A percentile compares a stretch with the other conserved stretches of the same genome.
phyloP scores from a whole-genome alignment of 352 stramenopile genomes.

The Pythium rishiriense region DNA sequence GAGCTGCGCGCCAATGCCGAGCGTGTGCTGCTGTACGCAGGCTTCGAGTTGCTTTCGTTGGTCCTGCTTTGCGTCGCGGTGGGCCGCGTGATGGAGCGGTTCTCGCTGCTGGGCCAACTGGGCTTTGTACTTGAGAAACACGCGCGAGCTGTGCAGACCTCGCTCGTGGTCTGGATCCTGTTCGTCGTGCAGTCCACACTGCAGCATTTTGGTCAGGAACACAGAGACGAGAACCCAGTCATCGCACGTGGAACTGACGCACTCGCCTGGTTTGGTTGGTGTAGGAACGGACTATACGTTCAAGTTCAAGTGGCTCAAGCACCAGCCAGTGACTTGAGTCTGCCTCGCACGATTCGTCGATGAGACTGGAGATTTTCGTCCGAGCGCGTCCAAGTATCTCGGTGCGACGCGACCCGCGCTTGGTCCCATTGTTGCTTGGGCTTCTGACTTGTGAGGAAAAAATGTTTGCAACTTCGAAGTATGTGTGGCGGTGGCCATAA shows the following conservation, averaged over 20 bases:
- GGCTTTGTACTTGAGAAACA: constrained; percentile 39
- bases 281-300: constrained; percentile 19
- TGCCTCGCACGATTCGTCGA: too few relatives aligned
- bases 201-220: constrained; percentile 14
- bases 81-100: not conserved
- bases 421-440: too few relatives aligned
- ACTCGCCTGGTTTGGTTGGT: not conserved
- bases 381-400: too few relatives aligned
- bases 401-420: too few relatives aligned
- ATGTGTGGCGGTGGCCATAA: too few relatives aligned
- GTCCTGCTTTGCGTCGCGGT: constrained; percentile 5
- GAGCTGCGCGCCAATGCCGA: not conserved
- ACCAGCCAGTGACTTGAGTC: too few relatives aligned
- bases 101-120: constrained; percentile 19
- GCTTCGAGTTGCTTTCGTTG: constrained; percentile 5
- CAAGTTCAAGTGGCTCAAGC: constrained; percentile 17
- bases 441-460: too few relatives aligned
- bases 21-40: not conserved
- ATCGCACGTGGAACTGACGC: not conserved
- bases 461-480: too few relatives aligned
- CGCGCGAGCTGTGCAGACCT: constrained; percentile 15
- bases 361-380: too few relatives aligned
- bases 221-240: too few relatives aligned
- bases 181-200: constrained; percentile 12
- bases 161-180: constrained; percentile 23